phyloP scores from a whole-genome alignment of 805 yeast genomes.

The Clavispora asparagi region DNA sequence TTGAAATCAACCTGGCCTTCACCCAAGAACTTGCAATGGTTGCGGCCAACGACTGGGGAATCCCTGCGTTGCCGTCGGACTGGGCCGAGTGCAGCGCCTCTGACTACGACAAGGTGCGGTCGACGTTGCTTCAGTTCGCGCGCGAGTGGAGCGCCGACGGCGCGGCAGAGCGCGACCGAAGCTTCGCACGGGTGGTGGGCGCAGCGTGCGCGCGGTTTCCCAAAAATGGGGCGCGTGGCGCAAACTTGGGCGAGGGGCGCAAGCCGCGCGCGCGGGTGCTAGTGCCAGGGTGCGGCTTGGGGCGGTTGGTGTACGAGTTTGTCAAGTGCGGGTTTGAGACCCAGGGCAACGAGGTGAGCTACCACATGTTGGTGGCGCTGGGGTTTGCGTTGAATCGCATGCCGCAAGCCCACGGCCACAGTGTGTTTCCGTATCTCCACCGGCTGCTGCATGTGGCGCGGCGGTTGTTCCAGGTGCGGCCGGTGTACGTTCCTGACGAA shows the following conservation, averaged over 20 bases:
- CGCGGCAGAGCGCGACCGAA: constrained; percentile 33
- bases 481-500: constrained; percentile 50
- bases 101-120: constrained; percentile 54
- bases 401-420: constrained; percentile 30
- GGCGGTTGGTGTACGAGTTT: constrained; percentile 52
- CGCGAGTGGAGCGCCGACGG: constrained; percentile 65
- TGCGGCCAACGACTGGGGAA: constrained; percentile 50
- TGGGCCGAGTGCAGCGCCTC: constrained; percentile 39
- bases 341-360: constrained; percentile 66
- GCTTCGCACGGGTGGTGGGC: constrained; percentile 35
- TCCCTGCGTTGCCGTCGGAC: constrained; percentile 24
- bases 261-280: constrained; percentile 38
- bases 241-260: too few species aligned
- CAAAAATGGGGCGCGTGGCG: constrained; percentile 10
- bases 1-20: constrained; percentile 42
- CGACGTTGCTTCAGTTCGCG: constrained; percentile 50
- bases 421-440: constrained; percentile 53
- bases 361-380: constrained; percentile 58
- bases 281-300: constrained; percentile 64
- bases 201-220: constrained; percentile 35
- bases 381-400: constrained; percentile 49
- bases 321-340: constrained; percentile 51
- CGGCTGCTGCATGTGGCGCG: constrained; percentile 41
- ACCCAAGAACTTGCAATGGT: constrained; percentile 36
- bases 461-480: constrained; percentile 45